A percentile compares a stretch with the other conserved stretches of the same genome.
Evolutionary conservation across 2,329 filamentous ascomycete species (phyloP).

Genomic region (Chaetomiaceae sp.): DNA sequence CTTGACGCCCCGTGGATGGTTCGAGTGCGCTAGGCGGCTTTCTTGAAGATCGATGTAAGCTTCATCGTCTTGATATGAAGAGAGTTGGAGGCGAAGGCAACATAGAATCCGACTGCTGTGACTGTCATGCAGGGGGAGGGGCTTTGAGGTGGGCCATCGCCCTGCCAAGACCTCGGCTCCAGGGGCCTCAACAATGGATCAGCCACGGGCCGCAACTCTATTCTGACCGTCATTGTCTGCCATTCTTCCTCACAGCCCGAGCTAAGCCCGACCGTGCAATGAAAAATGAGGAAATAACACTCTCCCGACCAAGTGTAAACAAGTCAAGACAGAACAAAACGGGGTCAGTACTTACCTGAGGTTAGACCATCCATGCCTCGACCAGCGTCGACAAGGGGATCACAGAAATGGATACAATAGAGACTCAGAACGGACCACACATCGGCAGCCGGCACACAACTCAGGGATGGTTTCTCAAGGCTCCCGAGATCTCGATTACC

Average conservation of each 20-base stretch:
- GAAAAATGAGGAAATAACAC: slow-evolving; percentile 8
- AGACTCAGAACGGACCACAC: not conserved
- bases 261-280: slow-evolving; percentile 14
- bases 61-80: no score
- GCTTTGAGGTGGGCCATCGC: no score
- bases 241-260: slow-evolving; percentile 13
- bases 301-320: not conserved
- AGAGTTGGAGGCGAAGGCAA: no score
- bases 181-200: not conserved
- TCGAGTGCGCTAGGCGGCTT: no score
- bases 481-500: slow-evolving; percentile 1
- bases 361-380: no score
- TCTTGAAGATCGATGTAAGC: no score
- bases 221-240: not conserved
- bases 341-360: not conserved
- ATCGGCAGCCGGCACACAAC: slow-evolving; percentile 7
- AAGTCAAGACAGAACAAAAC: no score
- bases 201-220: not conserved
- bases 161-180: slow-evolving; percentile 8
- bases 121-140: no score
- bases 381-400: no score
- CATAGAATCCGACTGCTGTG: no score
- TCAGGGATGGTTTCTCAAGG: slow-evolving; percentile 8
- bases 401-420: no score
- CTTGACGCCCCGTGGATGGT: no score